These are phyloP conservation scores for Calonectria henricotiae DNA, from an alignment of 2,329 filamentous ascomycete species.

Conservation along the genomic window DNA sequence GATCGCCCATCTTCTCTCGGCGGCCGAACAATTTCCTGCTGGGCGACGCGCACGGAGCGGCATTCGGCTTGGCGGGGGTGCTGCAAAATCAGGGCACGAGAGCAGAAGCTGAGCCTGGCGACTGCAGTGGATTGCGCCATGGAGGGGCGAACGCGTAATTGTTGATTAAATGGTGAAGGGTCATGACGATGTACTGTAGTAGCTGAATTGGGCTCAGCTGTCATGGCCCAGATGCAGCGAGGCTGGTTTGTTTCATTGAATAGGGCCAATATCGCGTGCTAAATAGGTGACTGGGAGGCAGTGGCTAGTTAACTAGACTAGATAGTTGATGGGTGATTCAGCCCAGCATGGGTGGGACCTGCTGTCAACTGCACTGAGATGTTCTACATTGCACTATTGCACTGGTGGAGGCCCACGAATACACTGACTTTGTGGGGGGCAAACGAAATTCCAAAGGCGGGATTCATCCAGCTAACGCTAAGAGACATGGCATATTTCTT, in stretches of 20 bases:
- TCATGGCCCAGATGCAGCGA: not conserved
- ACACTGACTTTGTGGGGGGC: not conserved
- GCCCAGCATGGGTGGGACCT: conserved; percentile 3
- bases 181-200: not conserved
- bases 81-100: conserved; percentile 33
- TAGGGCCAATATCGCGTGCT: not conserved
- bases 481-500: not conserved
- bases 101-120: conserved; percentile 11
- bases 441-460: not conserved
- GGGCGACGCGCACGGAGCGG: conserved; percentile 35
- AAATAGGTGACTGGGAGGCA: not conserved
- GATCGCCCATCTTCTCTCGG: conserved; percentile 44
- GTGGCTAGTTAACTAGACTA: not conserved
- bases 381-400: not conserved
- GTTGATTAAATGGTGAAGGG: conserved; percentile 17
- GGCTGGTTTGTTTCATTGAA: not conserved
- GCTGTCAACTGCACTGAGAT: not conserved
- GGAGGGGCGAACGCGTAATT: conserved; percentile 19
- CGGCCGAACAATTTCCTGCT: conserved; percentile 33
- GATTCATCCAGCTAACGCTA: not conserved
- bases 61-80: conserved; percentile 17
- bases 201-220: conserved; percentile 14
- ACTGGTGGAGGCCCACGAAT: not conserved
- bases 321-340: not conserved
- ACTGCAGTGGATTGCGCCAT: conserved; percentile 3